Evolutionary conservation across 345 rosid genomes (phyloP).

Genomic region (Citropsis articulata): DNA sequence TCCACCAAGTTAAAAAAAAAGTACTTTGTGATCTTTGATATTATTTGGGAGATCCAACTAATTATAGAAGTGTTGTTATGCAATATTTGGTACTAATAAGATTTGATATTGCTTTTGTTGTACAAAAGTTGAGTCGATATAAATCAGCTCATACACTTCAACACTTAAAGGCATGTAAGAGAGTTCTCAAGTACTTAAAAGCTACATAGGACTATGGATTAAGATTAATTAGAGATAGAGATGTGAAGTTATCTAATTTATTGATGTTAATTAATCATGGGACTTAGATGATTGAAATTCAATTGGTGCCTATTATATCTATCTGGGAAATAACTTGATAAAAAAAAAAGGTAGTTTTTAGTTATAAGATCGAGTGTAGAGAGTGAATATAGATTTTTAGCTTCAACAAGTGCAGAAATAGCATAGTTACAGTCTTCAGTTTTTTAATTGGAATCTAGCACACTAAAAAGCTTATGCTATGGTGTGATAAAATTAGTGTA

Average conservation of each 20-base stretch:
- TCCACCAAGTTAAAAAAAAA: no score
- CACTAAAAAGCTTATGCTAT: no score
- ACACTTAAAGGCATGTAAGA: background rate
- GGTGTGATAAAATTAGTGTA: no score
- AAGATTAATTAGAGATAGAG: fast-evolving
- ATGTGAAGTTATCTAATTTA: no score
- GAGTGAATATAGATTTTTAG: no score
- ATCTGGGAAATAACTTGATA: no score
- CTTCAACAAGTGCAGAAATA: no score
- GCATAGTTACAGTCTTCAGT: no score
- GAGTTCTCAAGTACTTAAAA: background rate
- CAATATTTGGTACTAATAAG: background rate
- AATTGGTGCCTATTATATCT: background rate
- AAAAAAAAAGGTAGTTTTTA: no score
- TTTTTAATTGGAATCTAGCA: no score
- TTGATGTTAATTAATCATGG: background rate
- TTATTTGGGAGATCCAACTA: background rate
- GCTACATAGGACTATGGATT: fast-evolving
- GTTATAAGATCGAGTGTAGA: no score
- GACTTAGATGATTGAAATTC: background rate
- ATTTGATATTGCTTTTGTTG: background rate
- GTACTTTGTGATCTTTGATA: fast-evolving
- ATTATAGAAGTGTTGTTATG: background rate
- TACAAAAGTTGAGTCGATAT: background rate
- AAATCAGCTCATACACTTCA: background rate